Base-by-base conservation (phyloP, 75 land plant species). In the Sequoiadendron giganteum region DNA sequence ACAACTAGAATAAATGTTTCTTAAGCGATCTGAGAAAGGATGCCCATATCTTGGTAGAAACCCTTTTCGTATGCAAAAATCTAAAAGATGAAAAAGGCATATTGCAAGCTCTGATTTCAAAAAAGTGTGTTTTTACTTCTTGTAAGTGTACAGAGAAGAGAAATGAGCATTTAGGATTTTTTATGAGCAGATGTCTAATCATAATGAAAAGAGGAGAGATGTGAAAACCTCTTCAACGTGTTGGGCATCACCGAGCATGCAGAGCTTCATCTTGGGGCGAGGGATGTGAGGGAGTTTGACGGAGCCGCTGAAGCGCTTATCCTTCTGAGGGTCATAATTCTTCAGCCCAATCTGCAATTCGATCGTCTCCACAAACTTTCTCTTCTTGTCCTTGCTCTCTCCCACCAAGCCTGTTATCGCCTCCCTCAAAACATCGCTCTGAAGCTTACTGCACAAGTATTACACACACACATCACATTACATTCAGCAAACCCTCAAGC, bases 341-440 rank as follows among this genome's bases (percentile, higher is more conserved):
- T 93, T 95, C 86, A 95, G 88, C 2, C 97, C 96, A 85, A 95
- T 95, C 87, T 95, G 97, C 6, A 95, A 92, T 86, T 95, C 97
- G 38, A 95, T 89, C 8, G 96, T 95, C 91, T 95, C 96, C 36
- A 86, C 84, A 54, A 95, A 95, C 47, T 95, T 95, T 16, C 96
- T 89, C 19, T 90, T 85, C 88, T 95, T 95, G 92, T 95, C 96
- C 75, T 91, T 90, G 1, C 86, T 61, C 19, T 88, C 93, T 0
- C 38, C 45, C 14, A 83, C 36, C 14, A 95, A 52, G 42, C 76
- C 85, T 10, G 96, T 54, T 88, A 95, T 93, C 43, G 96, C 96
- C 83, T 95, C 97, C 83, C 96, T 91, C 82, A 95, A 65, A 25
- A 89, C 93, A 87, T 95, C 97, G 86, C 95, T 93, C 95, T 92